Percentiles rank a stretch among this genome's conserved stretches.
Conservation (phyloP, 352 stramenopile genomes). For the Peronospora farinosa region DNA sequence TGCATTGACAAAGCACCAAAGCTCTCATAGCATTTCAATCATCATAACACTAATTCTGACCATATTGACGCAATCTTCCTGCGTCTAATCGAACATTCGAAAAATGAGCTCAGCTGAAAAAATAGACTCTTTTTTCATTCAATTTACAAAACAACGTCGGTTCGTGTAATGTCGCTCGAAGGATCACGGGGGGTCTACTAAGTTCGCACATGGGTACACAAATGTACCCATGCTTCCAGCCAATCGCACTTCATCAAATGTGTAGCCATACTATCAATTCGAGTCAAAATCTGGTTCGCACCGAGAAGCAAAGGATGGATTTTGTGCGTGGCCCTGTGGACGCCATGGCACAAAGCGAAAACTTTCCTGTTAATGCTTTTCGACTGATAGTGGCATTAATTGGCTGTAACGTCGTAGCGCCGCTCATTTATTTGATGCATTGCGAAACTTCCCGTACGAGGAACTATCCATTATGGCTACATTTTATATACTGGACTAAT, state of each 20-base stretch:
- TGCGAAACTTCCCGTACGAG: conserved; percentile 56
- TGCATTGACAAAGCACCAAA: conserved; percentile 1
- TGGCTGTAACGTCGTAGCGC: conserved; percentile 58
- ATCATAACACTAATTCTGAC: not conserved
- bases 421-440: conserved; percentile 51
- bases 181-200: no score
- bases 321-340: conserved; percentile 63
- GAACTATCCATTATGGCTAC: not conserved
- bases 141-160: no score
- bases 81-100: conserved; percentile 17
- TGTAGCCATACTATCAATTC: no score
- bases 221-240: conserved; percentile 13
- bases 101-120: no score
- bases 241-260: conserved; percentile 34
- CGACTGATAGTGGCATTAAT: conserved; percentile 70
- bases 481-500: not conserved
- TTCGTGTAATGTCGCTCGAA: no score
- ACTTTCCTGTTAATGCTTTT: conserved; percentile 73
- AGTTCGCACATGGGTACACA: no score
- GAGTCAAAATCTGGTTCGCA: no score
- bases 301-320: conserved; percentile 50
- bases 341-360: conserved; percentile 51
- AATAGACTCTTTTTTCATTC: no score
- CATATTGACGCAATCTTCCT: conserved; percentile 33
- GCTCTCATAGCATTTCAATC: no score